A percentile compares a stretch with the other conserved stretches of the same genome.
These are phyloP conservation scores for Fusarium sp. DNA, from an alignment of 2,329 filamentous ascomycete species.

Conservation along the genomic window DNA sequence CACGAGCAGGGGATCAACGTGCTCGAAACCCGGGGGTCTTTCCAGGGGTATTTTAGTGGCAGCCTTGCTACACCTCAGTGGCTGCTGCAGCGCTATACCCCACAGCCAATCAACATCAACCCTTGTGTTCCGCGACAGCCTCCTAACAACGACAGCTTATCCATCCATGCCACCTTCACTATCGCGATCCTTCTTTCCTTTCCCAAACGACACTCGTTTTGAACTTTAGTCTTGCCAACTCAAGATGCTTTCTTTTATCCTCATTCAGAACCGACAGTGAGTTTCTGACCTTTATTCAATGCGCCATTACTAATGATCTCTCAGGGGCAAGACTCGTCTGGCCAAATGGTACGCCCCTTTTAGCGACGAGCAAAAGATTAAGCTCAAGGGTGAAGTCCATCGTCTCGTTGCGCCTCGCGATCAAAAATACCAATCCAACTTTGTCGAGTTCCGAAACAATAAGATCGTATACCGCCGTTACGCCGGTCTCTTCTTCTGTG, in stretches of 20 bases:
- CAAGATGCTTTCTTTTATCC: slow-evolving; percentile 81
- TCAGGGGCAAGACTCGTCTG: slow-evolving; percentile 94
- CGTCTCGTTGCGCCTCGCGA: slow-evolving; percentile 96
- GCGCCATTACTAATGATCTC: slow-evolving; percentile 1
- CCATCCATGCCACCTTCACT: slow-evolving; percentile 33
- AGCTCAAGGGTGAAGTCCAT: slow-evolving; percentile 98
- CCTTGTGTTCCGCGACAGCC: slow-evolving; percentile 35
- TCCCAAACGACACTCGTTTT: slow-evolving; percentile 8
- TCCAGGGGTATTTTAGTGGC: slow-evolving; percentile 19
- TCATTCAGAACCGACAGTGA: slow-evolving; percentile 90
- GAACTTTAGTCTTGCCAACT: slow-evolving; percentile 7
- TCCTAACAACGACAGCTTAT: slow-evolving; percentile 31
- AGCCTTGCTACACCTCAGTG: slow-evolving; percentile 29
- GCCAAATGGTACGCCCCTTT: slow-evolving; percentile 99
- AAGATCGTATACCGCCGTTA: slow-evolving; percentile 98
- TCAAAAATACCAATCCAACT: slow-evolving; percentile 99
- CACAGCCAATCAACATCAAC: slow-evolving; percentile 22
- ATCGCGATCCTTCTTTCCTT: slow-evolving; percentile 24
- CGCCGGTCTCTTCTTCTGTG: slow-evolving; percentile 98
- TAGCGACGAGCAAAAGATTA: slow-evolving; percentile 98
- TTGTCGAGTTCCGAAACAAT: slow-evolving; percentile 94
- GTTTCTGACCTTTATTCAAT: slow-evolving; percentile 5
- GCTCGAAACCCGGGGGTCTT: slow-evolving; percentile 13
- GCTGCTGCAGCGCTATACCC: background rate
- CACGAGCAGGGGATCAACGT: slow-evolving; percentile 9